Base-by-base conservation (phyloP, 805 yeast species). In the Maudiozyma bulderi region DNA sequence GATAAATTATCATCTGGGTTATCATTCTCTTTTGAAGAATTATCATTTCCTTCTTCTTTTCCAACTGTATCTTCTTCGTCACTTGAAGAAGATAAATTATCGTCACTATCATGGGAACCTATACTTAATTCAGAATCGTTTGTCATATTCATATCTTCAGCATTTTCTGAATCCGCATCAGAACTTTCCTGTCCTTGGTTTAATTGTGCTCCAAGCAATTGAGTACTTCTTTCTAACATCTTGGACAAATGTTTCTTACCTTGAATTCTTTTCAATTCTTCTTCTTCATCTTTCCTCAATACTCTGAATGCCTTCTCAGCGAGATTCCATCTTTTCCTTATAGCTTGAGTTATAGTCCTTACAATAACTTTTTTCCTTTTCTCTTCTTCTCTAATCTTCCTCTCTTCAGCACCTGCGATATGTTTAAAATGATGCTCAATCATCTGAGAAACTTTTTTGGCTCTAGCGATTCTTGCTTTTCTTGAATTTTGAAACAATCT, bases 141-240 rank as follows among this genome's bases (percentile, higher is more conserved):
- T 8, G 48, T 52, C 6, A 11, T 38, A 28, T 40, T 40, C 26
- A 20, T 4, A 28, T 46, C 51, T 8, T 32, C 38, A 9, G 47
- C 49, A 34, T 34, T 32, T 13, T 41, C 52, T 32, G 47, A 47
- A 6, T 29, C 43, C 5, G 11, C 15, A 28, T 40, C 33, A 8
- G 26, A 32, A 5, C 32, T 40, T 13, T 61, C 68, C 1, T 56
- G 59, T 7, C 50, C 57, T 47, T 73, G 73, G 32, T 77, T 79
- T 49, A 85, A 65, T 54, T 91, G 95, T 0, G 95, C 95, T 52
- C 89, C 96, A 31, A 91, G 72, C 35, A 91, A 74, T 61, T 86
- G 90, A 0, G 96, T 87, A 28, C 96, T 87, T 59, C 90, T 93
- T 59, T 90, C 95, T 50, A 91, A 71, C 74, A 91, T 90, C 60